Conservation (phyloP, 257 asterid genomes). For the Solanum microdontum region DNA sequence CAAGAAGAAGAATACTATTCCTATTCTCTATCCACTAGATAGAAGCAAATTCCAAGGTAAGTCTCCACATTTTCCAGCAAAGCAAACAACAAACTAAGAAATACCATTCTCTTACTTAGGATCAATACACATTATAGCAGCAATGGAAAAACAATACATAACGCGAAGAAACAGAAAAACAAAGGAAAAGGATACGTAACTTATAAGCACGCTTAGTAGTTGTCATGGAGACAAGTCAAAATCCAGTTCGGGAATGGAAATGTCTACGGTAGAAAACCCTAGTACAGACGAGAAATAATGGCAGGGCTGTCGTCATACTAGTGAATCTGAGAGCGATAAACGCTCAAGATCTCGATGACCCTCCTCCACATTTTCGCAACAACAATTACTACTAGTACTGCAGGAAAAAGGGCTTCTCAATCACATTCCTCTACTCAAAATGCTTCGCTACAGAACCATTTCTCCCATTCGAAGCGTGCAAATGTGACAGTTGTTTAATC, state of each 20-base stretch:
- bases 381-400: neutral
- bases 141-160: neutral
- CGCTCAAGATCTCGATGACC: neutral
- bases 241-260: neutral
- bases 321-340: neutral
- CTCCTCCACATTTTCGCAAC: constrained; percentile 1
- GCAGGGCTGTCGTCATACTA: neutral
- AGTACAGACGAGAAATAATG: neutral
- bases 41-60: neutral
- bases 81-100: neutral
- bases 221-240: constrained; percentile 27
- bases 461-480: neutral
- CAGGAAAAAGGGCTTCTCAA: neutral
- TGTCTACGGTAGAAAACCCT: neutral
- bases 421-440: neutral
- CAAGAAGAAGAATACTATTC: neutral
- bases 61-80: neutral
- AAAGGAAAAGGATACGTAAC: constrained; percentile 88
- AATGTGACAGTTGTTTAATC: neutral
- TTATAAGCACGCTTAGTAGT: constrained; percentile 95
- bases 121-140: constrained; percentile 4
- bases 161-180: neutral
- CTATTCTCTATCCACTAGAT: neutral
- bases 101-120: neutral
- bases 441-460: neutral